phyloP scores from a whole-genome alignment of 805 yeast species.

The Kazachstania africana region DNA sequence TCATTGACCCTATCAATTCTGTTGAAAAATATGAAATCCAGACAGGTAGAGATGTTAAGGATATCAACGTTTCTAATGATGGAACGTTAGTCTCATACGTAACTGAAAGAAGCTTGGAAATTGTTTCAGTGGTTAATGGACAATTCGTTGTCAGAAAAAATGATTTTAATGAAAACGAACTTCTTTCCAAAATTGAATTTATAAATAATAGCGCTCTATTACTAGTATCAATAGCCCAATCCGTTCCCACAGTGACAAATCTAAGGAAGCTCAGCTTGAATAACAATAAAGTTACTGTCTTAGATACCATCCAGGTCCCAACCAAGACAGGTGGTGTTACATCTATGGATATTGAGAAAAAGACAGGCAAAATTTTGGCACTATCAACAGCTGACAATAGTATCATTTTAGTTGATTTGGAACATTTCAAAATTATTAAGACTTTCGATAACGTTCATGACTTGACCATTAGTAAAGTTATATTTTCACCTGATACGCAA shows the following conservation, averaged over 20 bases:
- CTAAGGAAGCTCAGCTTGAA: slow-evolving; percentile 18
- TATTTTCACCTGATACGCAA: slow-evolving; percentile 57
- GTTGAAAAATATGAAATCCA: slow-evolving; percentile 42
- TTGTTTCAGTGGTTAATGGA: slow-evolving; percentile 32
- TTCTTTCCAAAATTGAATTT: slow-evolving; percentile 28
- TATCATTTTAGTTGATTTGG: slow-evolving; percentile 41
- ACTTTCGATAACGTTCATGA: slow-evolving; percentile 52
- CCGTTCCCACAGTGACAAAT: slow-evolving; percentile 30
- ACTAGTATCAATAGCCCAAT: slow-evolving; percentile 33
- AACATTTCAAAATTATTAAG: slow-evolving; percentile 40
- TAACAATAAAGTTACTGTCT: slow-evolving; percentile 12
- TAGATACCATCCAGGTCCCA: slow-evolving; percentile 16
- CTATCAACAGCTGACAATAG: slow-evolving; percentile 49
- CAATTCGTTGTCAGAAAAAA: slow-evolving; percentile 26
- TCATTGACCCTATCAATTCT: slow-evolving; percentile 46
- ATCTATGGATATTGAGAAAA: slow-evolving; percentile 32
- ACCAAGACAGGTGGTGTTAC: slow-evolving; percentile 36
- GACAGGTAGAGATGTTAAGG: slow-evolving; percentile 47
- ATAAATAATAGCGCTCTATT: slow-evolving; percentile 26
- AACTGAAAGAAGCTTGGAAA: slow-evolving; percentile 40
- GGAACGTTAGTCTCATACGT: slow-evolving; percentile 55
- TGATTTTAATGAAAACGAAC: slow-evolving; percentile 25
- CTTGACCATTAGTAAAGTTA: slow-evolving; percentile 66
- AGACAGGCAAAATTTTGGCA: slow-evolving; percentile 27
- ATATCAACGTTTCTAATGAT: slow-evolving; percentile 54